A percentile compares a stretch with the other conserved stretches of the same genome.
Conservation (phyloP, 495 filamentous ascomycete species). For the Lasiosphaeris hirsuta region DNA sequence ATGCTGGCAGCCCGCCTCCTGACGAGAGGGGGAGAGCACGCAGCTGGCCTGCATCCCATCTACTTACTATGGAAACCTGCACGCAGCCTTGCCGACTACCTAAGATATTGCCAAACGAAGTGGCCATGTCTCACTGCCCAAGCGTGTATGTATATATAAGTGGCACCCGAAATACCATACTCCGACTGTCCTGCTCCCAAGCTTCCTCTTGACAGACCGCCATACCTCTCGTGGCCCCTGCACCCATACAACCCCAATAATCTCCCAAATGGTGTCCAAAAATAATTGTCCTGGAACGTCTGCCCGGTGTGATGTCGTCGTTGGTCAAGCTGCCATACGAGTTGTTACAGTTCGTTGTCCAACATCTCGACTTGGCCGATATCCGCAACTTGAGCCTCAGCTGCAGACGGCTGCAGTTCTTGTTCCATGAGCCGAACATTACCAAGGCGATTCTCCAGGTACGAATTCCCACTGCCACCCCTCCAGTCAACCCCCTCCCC, state of each 20-base stretch:
- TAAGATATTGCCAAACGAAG: too few species aligned
- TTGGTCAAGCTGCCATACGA: constrained; percentile 55
- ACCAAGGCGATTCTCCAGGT: constrained; percentile 61
- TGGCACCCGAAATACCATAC: too few species aligned
- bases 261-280: constrained; percentile 12
- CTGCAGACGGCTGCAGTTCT: constrained; percentile 50
- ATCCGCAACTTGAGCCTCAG: constrained; percentile 46
- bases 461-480: not conserved
- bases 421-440: constrained; percentile 59
- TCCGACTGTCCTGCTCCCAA: not conserved
- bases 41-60: too few species aligned
- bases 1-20: too few species aligned
- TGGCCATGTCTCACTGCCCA: too few species aligned
- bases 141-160: too few species aligned
- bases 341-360: constrained; percentile 58
- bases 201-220: not conserved
- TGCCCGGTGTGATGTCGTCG: constrained; percentile 23
- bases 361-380: constrained; percentile 51
- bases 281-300: constrained; percentile 1
- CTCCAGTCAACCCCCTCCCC: not conserved
- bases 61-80: too few species aligned
- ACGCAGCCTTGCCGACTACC: too few species aligned
- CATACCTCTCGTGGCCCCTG: not conserved
- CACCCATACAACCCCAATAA: not conserved
- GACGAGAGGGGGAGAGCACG: too few species aligned